Conservation (phyloP, 768 basidiomycete genomes). For the Auriscalpium microsporum region DNA sequence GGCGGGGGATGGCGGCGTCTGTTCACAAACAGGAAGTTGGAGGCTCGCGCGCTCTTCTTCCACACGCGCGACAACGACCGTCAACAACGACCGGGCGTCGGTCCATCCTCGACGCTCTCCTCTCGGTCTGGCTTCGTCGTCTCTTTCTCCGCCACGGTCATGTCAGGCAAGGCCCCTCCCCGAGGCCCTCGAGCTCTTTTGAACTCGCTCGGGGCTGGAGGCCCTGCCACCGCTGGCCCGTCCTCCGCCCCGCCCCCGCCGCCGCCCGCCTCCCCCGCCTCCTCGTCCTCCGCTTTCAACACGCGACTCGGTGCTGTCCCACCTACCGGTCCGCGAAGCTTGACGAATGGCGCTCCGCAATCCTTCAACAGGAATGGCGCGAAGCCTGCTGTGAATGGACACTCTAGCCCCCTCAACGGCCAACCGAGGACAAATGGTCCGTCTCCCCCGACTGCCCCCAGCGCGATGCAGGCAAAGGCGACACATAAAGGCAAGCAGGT, state of each 20-base stretch:
- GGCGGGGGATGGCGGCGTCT: neutral
- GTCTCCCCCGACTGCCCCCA: constrained; percentile 25
- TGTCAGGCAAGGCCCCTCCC: constrained; percentile 77
- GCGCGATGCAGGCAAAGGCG: constrained; percentile 19
- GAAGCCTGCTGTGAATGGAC: constrained; percentile 40
- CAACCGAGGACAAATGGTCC: constrained; percentile 18
- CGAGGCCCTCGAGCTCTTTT: constrained; percentile 64
- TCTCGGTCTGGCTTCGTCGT: neutral
- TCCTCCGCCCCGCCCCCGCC: constrained; percentile 12
- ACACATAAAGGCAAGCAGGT: constrained; percentile 36
- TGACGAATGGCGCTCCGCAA: constrained; percentile 30
- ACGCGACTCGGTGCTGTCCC: constrained; percentile 43
- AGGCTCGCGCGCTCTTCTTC: neutral
- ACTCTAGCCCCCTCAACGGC: constrained; percentile 22
- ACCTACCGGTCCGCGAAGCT: constrained; percentile 60
- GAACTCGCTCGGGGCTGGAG: constrained; percentile 31
- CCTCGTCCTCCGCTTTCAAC: constrained; percentile 24
- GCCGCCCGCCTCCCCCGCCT: constrained; percentile 26
- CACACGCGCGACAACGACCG: neutral
- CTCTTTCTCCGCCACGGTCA: constrained; percentile 20
- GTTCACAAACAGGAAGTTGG: neutral
- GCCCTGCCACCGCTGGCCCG: constrained; percentile 11
- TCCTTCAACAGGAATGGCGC: constrained; percentile 23
- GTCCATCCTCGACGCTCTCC: neutral
- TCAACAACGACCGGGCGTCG: neutral